Evolutionary conservation across 2,329 filamentous ascomycete genomes (phyloP).

Genomic region (Colletotrichum plurivorum): DNA sequence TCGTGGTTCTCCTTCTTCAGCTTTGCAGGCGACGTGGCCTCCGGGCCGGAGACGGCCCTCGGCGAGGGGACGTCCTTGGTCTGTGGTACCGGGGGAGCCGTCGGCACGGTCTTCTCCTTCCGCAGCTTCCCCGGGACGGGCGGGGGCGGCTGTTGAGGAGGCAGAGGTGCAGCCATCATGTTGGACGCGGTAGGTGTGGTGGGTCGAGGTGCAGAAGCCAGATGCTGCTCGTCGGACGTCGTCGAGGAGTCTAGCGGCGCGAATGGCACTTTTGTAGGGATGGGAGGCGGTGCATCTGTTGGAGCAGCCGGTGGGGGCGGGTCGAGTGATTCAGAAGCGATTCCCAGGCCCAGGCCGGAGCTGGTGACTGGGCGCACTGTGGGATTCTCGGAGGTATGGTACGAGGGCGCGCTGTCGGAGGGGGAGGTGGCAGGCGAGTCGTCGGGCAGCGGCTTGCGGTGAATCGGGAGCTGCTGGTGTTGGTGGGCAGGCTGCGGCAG

Average conservation of each 20-base stretch:
- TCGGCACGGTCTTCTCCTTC: constrained; percentile 33
- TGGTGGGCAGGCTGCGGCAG: constrained; percentile 25
- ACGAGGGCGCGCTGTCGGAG: constrained; percentile 35
- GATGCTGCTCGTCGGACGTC: constrained; percentile 15
- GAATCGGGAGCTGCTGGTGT: constrained; percentile 41
- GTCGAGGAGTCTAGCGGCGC: constrained; percentile 15
- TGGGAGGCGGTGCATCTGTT: constrained; percentile 35
- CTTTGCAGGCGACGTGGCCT: constrained; percentile 41
- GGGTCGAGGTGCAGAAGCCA: constrained; percentile 21
- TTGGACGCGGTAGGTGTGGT: constrained; percentile 15
- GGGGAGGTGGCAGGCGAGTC: constrained; percentile 29
- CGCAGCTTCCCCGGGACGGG: constrained; percentile 33
- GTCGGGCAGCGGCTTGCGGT: constrained; percentile 42
- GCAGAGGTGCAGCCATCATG: constrained; percentile 32
- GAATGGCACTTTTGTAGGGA: constrained; percentile 27
- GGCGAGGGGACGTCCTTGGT: constrained; percentile 13
- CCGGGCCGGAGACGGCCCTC: constrained; percentile 24
- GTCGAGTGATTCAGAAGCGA: constrained; percentile 26
- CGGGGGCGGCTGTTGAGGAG: constrained; percentile 34
- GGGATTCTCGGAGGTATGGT: constrained; percentile 25
- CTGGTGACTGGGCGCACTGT: constrained; percentile 29
- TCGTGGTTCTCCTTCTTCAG: constrained; percentile 50
- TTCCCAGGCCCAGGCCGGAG: constrained; percentile 27
- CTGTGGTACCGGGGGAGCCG: constrained; percentile 13
- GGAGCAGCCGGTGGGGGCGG: constrained; percentile 24